A percentile compares a stretch with the other conserved stretches of the same genome.
These are phyloP conservation scores for Aspergillus homomorphus DNA, from an alignment of 495 filamentous ascomycete species.

Conservation along the genomic window DNA sequence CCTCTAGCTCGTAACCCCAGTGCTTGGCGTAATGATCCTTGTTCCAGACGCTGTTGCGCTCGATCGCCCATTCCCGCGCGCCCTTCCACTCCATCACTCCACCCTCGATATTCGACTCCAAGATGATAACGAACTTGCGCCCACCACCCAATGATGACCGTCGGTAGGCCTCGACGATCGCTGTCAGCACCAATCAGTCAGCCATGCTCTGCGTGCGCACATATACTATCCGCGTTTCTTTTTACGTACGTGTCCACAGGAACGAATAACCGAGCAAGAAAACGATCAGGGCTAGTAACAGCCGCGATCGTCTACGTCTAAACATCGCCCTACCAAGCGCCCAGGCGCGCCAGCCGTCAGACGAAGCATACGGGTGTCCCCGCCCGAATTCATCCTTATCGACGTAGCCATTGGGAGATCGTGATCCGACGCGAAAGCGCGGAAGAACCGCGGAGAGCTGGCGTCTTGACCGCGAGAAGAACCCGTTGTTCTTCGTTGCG, in stretches of 20 bases:
- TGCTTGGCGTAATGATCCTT: slow-evolving; percentile 80
- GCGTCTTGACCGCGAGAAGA: slow-evolving; percentile 76
- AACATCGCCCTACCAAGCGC: slow-evolving; percentile 40
- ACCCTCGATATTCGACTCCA: slow-evolving; percentile 90
- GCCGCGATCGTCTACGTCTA: slow-evolving; percentile 56
- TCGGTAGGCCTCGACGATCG: slow-evolving; percentile 47
- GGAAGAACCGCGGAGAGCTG: slow-evolving; percentile 71
- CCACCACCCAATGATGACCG: slow-evolving; percentile 71
- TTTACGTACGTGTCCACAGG: slow-evolving; percentile 51
- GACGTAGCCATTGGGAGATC: slow-evolving; percentile 46
- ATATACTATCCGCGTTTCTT: not conserved
- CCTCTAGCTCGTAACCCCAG: slow-evolving; percentile 96
- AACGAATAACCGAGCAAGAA: slow-evolving; percentile 63
- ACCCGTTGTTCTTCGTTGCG: slow-evolving; percentile 72
- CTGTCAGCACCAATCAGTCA: slow-evolving; percentile 17
- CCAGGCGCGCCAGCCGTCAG: slow-evolving; percentile 26
- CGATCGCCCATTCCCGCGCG: slow-evolving; percentile 94
- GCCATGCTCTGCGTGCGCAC: not conserved
- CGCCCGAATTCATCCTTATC: slow-evolving; percentile 76
- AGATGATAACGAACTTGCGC: slow-evolving; percentile 86
- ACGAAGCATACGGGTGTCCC: slow-evolving; percentile 29
- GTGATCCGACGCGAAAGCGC: slow-evolving; percentile 49
- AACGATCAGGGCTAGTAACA: slow-evolving; percentile 56
- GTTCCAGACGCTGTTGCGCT: slow-evolving; percentile 92
- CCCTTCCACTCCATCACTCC: slow-evolving; percentile 99